Evolutionary conservation across 2,329 filamentous ascomycete genomes (phyloP).

Genomic region (Alternaria alternata): DNA sequence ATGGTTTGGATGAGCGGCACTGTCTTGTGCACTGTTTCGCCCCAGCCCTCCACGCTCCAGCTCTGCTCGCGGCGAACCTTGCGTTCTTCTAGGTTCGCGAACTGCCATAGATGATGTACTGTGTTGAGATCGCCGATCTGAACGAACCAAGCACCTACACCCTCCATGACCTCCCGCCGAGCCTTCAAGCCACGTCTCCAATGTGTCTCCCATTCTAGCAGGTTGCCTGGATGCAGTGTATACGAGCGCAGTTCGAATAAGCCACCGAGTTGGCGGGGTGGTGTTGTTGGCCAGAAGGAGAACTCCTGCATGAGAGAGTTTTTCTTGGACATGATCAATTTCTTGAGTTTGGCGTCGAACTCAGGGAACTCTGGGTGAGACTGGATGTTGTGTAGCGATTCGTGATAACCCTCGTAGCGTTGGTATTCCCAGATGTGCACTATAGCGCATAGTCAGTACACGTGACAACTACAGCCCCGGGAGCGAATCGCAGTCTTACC

Average conservation of each 20-base stretch:
- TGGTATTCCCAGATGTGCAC: conserved; percentile 99
- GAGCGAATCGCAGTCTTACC: conserved; percentile 62
- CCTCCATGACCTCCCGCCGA: conserved; percentile 96
- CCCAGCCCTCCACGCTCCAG: conserved; percentile 95
- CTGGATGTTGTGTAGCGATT: conserved; percentile 85
- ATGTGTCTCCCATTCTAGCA: conserved; percentile 98
- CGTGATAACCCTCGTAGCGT: conserved; percentile 94
- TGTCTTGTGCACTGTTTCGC: conserved; percentile 96
- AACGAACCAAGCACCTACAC: conserved; percentile 97
- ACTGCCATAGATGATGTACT: conserved; percentile 98
- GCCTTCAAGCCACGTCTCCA: conserved; percentile 93
- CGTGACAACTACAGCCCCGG: not conserved
- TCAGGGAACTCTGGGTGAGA: conserved; percentile 81
- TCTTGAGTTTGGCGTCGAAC: conserved; percentile 85
- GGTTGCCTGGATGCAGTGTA: conserved; percentile 91
- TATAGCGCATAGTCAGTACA: conserved; percentile 51
- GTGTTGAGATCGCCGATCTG: conserved; percentile 98
- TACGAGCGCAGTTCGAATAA: conserved; percentile 97
- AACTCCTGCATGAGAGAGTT: conserved; percentile 99
- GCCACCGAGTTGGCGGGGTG: conserved; percentile 87
- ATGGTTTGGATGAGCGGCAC: conserved; percentile 96
- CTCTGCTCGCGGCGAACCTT: conserved; percentile 91
- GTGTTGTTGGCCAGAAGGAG: conserved; percentile 97
- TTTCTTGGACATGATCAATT: conserved; percentile 83
- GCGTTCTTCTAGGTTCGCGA: conserved; percentile 93